Base-by-base conservation (phyloP, 2,329 filamentous ascomycete genomes). In the Alternaria conjuncta region DNA sequence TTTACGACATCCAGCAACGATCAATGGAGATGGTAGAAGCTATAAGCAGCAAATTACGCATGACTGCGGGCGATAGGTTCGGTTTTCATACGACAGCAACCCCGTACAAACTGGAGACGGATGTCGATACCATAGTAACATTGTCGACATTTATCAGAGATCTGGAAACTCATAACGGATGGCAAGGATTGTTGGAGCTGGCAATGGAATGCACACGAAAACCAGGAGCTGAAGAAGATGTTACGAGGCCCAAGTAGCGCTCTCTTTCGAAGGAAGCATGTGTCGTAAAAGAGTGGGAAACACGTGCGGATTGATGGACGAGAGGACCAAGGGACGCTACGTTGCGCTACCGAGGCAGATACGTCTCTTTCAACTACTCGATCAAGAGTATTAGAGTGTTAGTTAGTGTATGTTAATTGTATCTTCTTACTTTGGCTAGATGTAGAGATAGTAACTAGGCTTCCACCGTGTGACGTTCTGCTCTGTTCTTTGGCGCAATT, bases 81-180 rank as follows among this genome's bases (percentile, higher is more conserved):
- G 5, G 10, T 21, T 6, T 3, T 44, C 5, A 12, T 3, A 6
- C 0, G 12, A 1, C 4, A 3, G 0, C 3, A 32, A 32, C 6
- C 30, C 6, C 6, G 30, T 45, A 45, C 18, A 20, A 20, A 45
- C 12, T 45, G 1, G n/a, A 45, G 18, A 45, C 43, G 18, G 43
- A 45, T 13, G 18, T 45, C 20, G 43, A 45, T 2, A 45, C 43
- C 1, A 15, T 45, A 4, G 43, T 21, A 2, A 8, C 0, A 45
- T 13, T 23, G 3, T 45, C 43, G 11, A 45, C 18, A 1, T 45
- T 45, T 21, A 5, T 21, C 7, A 21, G 0, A 8, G 12, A 23
- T 5, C 6, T 45, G 3, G 20, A 45, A 13, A 4, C 12, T 45
- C 7, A 6, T 13, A 8, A 45, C 0, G 43, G 6, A 23, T 45